Conservation (phyloP, 176 grass and related monocot genomes). For the Juncus effusus region DNA sequence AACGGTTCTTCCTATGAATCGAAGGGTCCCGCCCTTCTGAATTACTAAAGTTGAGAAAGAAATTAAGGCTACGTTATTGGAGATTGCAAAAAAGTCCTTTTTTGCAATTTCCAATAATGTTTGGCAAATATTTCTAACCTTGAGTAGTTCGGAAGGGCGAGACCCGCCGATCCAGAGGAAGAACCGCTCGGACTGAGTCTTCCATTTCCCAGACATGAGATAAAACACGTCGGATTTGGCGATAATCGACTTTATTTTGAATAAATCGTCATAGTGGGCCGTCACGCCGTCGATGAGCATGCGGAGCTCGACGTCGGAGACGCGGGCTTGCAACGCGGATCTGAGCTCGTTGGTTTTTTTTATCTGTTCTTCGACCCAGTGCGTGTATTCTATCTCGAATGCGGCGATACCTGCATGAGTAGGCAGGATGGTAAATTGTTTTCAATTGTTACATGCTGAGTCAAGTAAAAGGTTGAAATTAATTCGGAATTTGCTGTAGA, state of each 20-base stretch:
- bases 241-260: constrained; percentile 42
- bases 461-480: too few relatives aligned
- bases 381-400: constrained; percentile 46
- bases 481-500: too few relatives aligned
- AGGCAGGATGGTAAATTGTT: neutral
- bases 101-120: neutral
- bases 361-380: constrained; percentile 53
- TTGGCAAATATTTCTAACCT: constrained; percentile 20
- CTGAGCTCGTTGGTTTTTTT: constrained; percentile 37
- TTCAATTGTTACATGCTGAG: too few relatives aligned
- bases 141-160: constrained; percentile 47
- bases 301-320: constrained; percentile 48
- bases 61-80: too few relatives aligned
- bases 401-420: constrained; percentile 42
- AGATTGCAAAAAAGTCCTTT: neutral
- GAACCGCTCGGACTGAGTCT: constrained; percentile 41
- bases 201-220: constrained; percentile 56
- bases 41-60: constrained; percentile 26
- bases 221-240: constrained; percentile 52
- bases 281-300: constrained; percentile 48
- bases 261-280: constrained; percentile 45
- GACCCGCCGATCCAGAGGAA: constrained; percentile 52
- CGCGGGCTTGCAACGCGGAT: constrained; percentile 46
- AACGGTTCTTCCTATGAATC: constrained; percentile 47
- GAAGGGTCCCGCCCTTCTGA: constrained; percentile 48